Conservation (phyloP, 2,329 filamentous ascomycete genomes). For the Amesomyces nigricolor region DNA sequence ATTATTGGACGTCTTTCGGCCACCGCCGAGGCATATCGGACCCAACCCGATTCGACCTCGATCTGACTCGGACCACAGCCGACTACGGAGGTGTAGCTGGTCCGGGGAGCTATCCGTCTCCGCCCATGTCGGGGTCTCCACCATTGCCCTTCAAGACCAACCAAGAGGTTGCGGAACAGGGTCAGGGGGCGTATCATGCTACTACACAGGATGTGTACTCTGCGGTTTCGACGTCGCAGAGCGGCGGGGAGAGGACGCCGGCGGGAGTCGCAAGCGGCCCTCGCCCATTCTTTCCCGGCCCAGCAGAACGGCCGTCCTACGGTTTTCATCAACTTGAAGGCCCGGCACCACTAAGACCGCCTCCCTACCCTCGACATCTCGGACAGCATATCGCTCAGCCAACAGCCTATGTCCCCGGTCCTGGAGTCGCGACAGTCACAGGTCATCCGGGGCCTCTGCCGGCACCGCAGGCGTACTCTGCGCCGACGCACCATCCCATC, state of each 20-base stretch:
- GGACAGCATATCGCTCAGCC: conserved; percentile 29
- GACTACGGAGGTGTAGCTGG: conserved; percentile 49
- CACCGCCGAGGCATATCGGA: conserved; percentile 54
- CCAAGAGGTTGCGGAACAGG: conserved; percentile 52
- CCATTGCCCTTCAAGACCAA: conserved; percentile 53
- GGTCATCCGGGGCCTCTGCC: conserved; percentile 32
- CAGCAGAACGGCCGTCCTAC: conserved; percentile 37
- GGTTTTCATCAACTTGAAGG: conserved; percentile 37
- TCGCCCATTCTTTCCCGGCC: conserved; percentile 36
- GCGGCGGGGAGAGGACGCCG: conserved; percentile 31
- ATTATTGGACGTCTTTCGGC: conserved; percentile 46
- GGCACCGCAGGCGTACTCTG: conserved; percentile 32
- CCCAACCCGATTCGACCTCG: conserved; percentile 49
- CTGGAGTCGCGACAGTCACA: conserved; percentile 10
- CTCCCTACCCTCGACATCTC: conserved; percentile 32
- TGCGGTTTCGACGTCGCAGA: conserved; percentile 34
- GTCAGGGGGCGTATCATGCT: conserved; percentile 43
- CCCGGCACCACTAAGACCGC: conserved; percentile 28
- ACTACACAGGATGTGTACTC: conserved; percentile 49
- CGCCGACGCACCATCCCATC: conserved; percentile 24
- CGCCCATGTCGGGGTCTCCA: conserved; percentile 68
- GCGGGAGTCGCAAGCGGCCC: conserved; percentile 27
- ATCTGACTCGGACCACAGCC: conserved; percentile 51
- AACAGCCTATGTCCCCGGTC: conserved; percentile 26
- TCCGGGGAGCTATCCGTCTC: conserved; percentile 61